These are phyloP conservation scores for Geotrichum restrictum DNA, from an alignment of 1,139 yeast species.

Conservation along the genomic window DNA sequence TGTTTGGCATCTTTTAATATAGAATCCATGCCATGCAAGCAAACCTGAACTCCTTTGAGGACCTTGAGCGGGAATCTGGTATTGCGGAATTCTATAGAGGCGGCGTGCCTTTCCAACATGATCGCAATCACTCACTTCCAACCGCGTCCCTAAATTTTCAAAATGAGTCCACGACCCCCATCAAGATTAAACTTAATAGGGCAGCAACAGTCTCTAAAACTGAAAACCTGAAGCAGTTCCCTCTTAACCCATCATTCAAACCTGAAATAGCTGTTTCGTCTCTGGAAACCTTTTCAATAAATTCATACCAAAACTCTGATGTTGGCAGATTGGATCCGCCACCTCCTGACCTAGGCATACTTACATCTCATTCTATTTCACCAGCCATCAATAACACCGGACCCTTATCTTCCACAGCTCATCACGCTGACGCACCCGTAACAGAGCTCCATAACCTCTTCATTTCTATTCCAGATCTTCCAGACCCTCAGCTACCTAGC, in stretches of 20 bases:
- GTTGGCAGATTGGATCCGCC: neutral
- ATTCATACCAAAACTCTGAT: neutral
- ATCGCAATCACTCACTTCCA: constrained; percentile 35
- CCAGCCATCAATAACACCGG: no score
- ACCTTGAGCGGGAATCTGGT: neutral
- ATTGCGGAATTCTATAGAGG: neutral
- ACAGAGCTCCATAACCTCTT: constrained; percentile 7
- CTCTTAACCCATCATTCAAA: constrained; percentile 6
- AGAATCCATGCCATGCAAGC: constrained; percentile 10
- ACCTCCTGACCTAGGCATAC: constrained; percentile 1
- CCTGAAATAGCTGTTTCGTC: constrained; percentile 6
- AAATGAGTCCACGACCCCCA: constrained; percentile 20
- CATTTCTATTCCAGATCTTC: constrained; percentile 16
- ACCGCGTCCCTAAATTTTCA: constrained; percentile 22
- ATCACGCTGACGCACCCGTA: constrained; percentile 9
- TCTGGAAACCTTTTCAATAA: neutral
- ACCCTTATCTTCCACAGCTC: neutral
- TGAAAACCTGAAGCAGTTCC: constrained; percentile 8
- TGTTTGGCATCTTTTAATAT: neutral
- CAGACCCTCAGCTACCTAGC: neutral
- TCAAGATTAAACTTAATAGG: constrained; percentile 27
- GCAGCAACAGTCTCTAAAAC: constrained; percentile 31
- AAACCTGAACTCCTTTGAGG: neutral
- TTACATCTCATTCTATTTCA: neutral
- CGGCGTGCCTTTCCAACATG: constrained; percentile 25